Base-by-base conservation (phyloP, 1,284 basidiomycete genomes). In the Tilletia walkeri region DNA sequence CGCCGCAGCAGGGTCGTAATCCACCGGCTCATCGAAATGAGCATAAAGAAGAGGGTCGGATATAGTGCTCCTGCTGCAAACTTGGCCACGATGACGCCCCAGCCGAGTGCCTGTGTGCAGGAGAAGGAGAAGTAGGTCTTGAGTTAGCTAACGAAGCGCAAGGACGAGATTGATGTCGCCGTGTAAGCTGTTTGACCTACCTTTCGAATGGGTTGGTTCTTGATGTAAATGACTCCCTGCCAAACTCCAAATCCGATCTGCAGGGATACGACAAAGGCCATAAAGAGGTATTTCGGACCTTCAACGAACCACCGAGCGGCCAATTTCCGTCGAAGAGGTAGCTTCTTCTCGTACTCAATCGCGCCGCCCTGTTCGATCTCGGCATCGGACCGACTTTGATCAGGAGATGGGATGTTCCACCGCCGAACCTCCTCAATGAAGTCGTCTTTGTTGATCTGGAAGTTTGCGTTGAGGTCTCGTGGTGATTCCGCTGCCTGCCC, bases 1-100 rank as follows among this genome's bases (percentile, higher is more conserved):
- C 20, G 16, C 12, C 50, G 50, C 50, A 53, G 50, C 6, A 53
- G 16, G 7, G 50, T 53, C 6, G 50, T 24, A 10, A 53, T 18
- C 50, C 30, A 39, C 20, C 50, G 16, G 12, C 45, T 54, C 70
- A 71, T 71, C 45, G 49, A 54, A 16, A 71, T 39, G n/a, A 71
- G 20, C 14, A 71, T 45, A 38, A 71, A 65, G 54, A 71, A 48
- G 16, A 71, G 49, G 20, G 67, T 65, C n/a, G 70, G 70, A 54
- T 71, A 71, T 3, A 71, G 67, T n/a, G 68, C 70, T 4, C 70
- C 70, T 7, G 70, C 70, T 9, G 66, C 30, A 9, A 61, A 45
- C 48, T 71, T 71, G 5, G 70, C 67, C 7, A 69, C 7, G 59
- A 68, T 65, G 54, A 71, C 47, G 16, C 70, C 70, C 70, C 70